Evolutionary conservation across 2,329 filamentous ascomycete genomes (phyloP).

Genomic region (Trichoderma hamatum): DNA sequence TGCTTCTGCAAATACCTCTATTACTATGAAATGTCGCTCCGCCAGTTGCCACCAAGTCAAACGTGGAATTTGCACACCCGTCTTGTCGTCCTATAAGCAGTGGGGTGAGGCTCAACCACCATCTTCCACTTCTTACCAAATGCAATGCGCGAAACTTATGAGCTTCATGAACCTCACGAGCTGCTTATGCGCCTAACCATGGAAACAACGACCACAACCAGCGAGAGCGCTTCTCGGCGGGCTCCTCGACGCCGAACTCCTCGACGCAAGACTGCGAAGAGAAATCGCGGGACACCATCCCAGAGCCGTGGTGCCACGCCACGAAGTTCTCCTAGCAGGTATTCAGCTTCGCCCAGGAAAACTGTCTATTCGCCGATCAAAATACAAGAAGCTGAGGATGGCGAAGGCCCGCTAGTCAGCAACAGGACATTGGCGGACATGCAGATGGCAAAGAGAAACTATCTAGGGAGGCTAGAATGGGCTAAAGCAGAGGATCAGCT

Average conservation of each 20-base stretch:
- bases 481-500: slow-evolving; percentile 52
- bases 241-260: neutral
- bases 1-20: neutral
- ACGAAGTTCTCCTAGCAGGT: neutral
- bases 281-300: neutral
- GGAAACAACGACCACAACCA: neutral
- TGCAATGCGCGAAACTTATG: neutral
- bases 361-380: neutral
- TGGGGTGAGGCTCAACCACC: neutral
- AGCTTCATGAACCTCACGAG: neutral
- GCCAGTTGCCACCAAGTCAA: neutral
- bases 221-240: neutral
- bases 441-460: slow-evolving; percentile 47
- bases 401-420: neutral
- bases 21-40: neutral
- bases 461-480: slow-evolving; percentile 52
- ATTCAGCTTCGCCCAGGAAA: neutral
- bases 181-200: neutral
- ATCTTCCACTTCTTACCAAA: neutral
- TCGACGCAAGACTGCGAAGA: neutral
- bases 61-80: neutral
- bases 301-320: neutral
- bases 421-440: slow-evolving; percentile 40
- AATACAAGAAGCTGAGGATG: neutral
- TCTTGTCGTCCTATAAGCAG: neutral